Base-by-base conservation (phyloP, 2,329 filamentous ascomycete genomes). In the Aureobasidium namibiae region DNA sequence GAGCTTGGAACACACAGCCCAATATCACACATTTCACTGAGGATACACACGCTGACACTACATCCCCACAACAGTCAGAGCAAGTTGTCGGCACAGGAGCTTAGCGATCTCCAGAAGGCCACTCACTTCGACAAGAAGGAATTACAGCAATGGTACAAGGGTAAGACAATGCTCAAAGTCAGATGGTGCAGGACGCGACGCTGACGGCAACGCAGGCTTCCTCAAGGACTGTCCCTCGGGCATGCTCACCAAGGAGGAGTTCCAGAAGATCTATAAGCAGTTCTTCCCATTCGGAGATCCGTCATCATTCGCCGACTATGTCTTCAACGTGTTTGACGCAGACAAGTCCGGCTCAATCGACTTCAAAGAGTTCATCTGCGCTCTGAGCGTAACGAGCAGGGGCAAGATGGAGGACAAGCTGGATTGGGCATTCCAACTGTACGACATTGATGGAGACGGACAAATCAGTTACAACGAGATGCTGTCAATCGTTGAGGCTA, bases 41-140 rank as follows among this genome's bases (percentile, higher is more conserved):
- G 29, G 29, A 62, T 63, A 36, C 61, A 67, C 42, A 64, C 62
- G 67, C 69, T 73, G 62, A 73, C 67, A 31, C 46, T 71, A 33
- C 50, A 60, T 31, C 59, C 56, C 62, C 64, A 63, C 62, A 65
- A 67, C 72, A 99, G 94, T 78, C 94, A 97, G 81, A 97, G 92
- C 68, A 99, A 97, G 81, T 88, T 99, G 73, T 96, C 92, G 61
- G 90, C 94, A 74, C 88, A 96, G 75, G 91, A 99, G 82, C 88
- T 99, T 71, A 84, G 83, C 66, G 94, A 99, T 76, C 85, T 99
- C 67, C 92, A 97, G 74, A 94, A 90, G 80, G 91, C 91, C 62
- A 99, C 94, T 64, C 91, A 97, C 76, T 99, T 99, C 72, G 94
- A 99, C 77, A 96, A 96, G 86, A 97, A 97, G 81, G 94, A 99